Evolutionary conservation across 495 filamentous ascomycete genomes (phyloP), one percentile per base, ranked within the genome.

Genomic region (Penicillium odoratum): DNA sequence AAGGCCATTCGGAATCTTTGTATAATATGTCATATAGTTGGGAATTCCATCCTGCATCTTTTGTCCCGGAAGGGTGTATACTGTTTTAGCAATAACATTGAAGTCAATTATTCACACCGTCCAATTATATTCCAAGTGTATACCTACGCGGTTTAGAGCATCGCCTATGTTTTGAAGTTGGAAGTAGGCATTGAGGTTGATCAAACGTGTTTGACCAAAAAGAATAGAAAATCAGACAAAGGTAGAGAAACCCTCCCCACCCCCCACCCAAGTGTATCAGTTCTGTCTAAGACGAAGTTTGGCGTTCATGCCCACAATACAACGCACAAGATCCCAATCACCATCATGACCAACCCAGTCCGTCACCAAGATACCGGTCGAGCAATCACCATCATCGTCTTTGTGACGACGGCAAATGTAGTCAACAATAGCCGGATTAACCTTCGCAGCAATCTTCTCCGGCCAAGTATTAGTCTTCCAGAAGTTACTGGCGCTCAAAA

Each of bases 391-490:
- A 25, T 58, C 76, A 57, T 64, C 79, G 69, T 74, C 74, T 71
- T 63, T 74, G 63, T 94, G 90, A 15, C 78, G 81, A 64, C 83
- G 72, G 61, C 91, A 94, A 44, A 97, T 71, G 73, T 88, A 90
- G 50, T 91, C 85, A 42, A 90, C 81, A 29, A 90, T 81, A n/a
- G 85, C 88, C n/a, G 94, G 90, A 74, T 98, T 98, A 21, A 96
- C 77, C 78, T 90, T 93, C 31, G 84, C 85, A n/a, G 93, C 93
- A 65, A 98, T 88, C 74, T 82, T 88, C 68, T 97, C 93, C 8
- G 94, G 94, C 94, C 94, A 98, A 65, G 90, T 96, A 52, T 85
- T 84, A 0, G 86, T 74, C 62, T 88, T 93, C 85, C 92, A 98
- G 78, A 98, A 97, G 74, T 95, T 97, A 68, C 87, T 91, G 2